phyloP scores from a whole-genome alignment of 176 grass and related monocot genomes.

The Ensete ventricosum region DNA sequence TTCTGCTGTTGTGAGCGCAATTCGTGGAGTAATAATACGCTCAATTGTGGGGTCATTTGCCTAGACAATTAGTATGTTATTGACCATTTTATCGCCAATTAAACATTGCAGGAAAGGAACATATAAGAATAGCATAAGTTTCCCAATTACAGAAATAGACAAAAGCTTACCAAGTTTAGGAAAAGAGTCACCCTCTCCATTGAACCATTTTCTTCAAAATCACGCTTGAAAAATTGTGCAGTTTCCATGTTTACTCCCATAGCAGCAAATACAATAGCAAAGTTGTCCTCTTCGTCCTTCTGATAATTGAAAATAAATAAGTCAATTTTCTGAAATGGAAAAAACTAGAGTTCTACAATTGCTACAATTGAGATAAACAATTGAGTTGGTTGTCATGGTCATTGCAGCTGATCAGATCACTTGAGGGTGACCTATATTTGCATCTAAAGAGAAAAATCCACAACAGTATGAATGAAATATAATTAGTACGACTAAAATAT shows the following conservation, averaged over 20 bases:
- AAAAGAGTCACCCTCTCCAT: constrained; percentile 94
- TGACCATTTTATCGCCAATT: not conserved
- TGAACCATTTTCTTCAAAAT: constrained; percentile 95
- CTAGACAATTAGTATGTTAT: constrained; percentile 22
- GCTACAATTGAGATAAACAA: not conserved
- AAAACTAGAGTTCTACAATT: not conserved
- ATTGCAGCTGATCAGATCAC: not conserved
- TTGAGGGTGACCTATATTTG: not conserved
- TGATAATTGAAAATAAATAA: constrained; percentile 9
- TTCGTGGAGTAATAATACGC: constrained; percentile 86
- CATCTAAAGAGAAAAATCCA: not conserved
- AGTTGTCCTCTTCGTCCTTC: constrained; percentile 79
- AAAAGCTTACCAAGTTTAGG: constrained; percentile 67
- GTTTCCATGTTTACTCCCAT: constrained; percentile 99
- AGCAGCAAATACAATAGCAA: constrained; percentile 92
- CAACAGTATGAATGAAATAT: not conserved
- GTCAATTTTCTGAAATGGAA: not conserved
- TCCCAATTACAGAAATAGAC: not conserved
- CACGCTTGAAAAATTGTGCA: constrained; percentile 86
- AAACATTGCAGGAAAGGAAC: constrained; percentile 17
- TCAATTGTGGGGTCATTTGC: constrained; percentile 96
- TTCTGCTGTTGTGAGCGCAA: constrained; percentile 83
- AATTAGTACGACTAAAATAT: not conserved
- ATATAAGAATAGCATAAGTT: constrained; percentile 4
- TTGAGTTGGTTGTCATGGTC: not conserved